Evolutionary conservation across 257 asterid species (phyloP), one percentile per base, ranked within the genome.

Genomic region (Solanum habrochaites): DNA sequence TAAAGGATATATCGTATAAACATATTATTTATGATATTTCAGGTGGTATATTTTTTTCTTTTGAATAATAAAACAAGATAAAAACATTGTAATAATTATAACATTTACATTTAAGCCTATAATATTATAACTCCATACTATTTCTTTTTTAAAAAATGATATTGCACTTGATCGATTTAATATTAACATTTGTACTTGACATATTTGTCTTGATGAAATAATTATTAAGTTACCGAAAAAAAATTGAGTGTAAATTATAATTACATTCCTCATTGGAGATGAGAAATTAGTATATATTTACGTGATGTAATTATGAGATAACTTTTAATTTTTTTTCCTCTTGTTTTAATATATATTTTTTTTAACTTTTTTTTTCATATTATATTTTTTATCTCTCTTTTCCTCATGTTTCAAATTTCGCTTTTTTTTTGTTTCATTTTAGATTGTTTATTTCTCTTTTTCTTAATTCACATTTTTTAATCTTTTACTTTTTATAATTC

Each of bases 1-100:
- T 0, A 2, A 37, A 37, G 7, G 1, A 6, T 39, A 7, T 39
- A 39, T 2, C 2, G 9, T 39, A 39, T 39, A 39, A 1, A 39
- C 0, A 39, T 39, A 39, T 39, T 0, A 39, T 39, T 39, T 7
- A 1, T 39, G 2, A 39, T 7, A 39, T 0, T 39, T 39, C 8
- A 8, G 0, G 0, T n/a, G 0, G 0, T 39, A 7, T 39, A 7
- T 39, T 39, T 1, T 39, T 2, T 7, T 39, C 7, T 39, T 2
- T 39, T 3, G 0, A 7, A 20, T 27, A 27, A 56, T 56, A 7
- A 56, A 56, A 20, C 12, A 56, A 56, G 0, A 20, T 56, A 6
- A 18, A 20, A 56, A 56, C 1, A 56, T 20, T 20, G 1, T 20
- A 56, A 56, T 7, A 20, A 7, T 56, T 20, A 56, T 56, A 56